Evolutionary conservation across 148 eudicot species (phyloP).

Genomic region (Camellia lanceoleosa): DNA sequence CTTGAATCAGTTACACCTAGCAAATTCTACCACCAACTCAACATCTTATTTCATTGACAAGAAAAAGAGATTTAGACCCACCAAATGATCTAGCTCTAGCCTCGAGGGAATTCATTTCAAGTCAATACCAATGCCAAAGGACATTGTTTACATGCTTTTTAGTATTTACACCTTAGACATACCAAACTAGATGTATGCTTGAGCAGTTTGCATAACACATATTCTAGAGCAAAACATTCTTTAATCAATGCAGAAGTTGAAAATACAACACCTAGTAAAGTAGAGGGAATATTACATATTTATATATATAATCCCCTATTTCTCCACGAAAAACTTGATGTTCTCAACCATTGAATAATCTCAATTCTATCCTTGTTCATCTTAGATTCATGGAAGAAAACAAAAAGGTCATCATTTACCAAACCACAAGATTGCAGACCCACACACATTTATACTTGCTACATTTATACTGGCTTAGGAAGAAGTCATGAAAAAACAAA

Average conservation of each 20-base stretch:
- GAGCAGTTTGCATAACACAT: not conserved
- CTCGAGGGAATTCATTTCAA: no score
- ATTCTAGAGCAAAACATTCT: not conserved
- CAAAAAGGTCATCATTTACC: constrained; percentile 44
- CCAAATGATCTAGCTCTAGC: no score
- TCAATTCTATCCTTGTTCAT: constrained; percentile 57
- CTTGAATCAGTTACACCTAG: no score
- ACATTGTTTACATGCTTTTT: no score
- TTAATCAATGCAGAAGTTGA: not conserved
- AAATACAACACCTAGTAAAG: not conserved
- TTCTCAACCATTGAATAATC: constrained; percentile 48
- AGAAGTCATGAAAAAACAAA: no score
- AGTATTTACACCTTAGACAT: not conserved
- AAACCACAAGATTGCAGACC: no score
- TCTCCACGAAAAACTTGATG: constrained; percentile 31
- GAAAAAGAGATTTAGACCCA: no score
- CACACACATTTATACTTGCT: no score
- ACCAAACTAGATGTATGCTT: not conserved
- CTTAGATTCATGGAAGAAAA: constrained; percentile 56
- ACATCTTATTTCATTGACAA: no score
- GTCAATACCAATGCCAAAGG: no score
- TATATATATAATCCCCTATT: constrained; percentile 4
- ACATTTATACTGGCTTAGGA: no score
- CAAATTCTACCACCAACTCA: no score
- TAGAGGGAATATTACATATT: not conserved